These are phyloP conservation scores for Isoetes taiwanensis DNA, from an alignment of 75 land plant species.

Conservation along the genomic window DNA sequence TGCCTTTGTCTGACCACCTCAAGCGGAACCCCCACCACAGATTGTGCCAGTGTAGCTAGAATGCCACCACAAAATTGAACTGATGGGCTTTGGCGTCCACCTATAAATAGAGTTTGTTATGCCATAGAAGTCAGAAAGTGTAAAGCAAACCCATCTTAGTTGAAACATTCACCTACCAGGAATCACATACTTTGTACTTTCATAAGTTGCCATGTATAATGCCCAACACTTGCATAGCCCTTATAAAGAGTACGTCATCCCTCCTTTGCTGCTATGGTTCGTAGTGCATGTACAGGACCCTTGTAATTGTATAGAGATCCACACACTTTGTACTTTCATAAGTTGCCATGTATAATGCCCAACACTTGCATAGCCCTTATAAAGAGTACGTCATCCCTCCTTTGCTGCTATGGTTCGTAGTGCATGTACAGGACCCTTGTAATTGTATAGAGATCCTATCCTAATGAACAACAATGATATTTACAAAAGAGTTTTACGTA, in stretches of 20 bases:
- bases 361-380: neutral
- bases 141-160: neutral
- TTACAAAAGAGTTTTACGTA: too few relatives aligned
- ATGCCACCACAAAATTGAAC: conserved; percentile 3
- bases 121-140: too few relatives aligned
- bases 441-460: conserved; percentile 20
- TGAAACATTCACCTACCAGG: neutral
- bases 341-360: neutral
- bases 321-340: neutral
- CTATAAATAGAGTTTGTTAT: neutral
- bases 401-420: conserved; percentile 17
- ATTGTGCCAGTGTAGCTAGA: neutral
- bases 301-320: neutral
- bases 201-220: neutral
- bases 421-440: conserved; percentile 24
- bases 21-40: neutral
- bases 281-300: neutral
- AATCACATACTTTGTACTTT: neutral
- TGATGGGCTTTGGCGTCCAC: neutral
- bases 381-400: too few relatives aligned
- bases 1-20: conserved; percentile 2
- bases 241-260: conserved; percentile 1
- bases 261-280: neutral
- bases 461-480: too few relatives aligned
- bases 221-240: neutral